phyloP scores from a whole-genome alignment of 805 yeast species.

The Schizosaccharomyces osmophilus region DNA sequence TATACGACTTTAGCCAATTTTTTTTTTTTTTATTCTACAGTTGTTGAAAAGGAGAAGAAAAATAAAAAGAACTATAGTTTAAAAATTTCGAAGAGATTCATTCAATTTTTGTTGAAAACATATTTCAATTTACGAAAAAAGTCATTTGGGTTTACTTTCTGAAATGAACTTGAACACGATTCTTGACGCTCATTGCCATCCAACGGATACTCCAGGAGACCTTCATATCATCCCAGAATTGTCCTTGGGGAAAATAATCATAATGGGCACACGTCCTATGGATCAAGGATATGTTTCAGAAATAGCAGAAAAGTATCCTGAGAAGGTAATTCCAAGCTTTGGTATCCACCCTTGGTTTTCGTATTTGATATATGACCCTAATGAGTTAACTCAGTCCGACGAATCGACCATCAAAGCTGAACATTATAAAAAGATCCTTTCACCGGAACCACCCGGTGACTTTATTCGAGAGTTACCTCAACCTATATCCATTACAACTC shows the following conservation, averaged over 20 bases:
- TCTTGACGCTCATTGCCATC: constrained; percentile 19
- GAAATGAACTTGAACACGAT: neutral
- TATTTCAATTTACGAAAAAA: too few species aligned
- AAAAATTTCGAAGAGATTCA: too few species aligned
- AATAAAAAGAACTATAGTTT: too few species aligned
- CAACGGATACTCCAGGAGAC: constrained; percentile 12
- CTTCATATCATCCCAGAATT: neutral
- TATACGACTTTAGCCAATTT: too few species aligned
- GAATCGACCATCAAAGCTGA: neutral
- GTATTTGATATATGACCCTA: neutral
- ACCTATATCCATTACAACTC: constrained; percentile 25
- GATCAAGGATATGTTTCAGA: constrained; percentile 15
- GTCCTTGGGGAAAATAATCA: neutral
- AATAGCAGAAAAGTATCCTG: constrained; percentile 10
- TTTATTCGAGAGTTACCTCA: constrained; percentile 30
- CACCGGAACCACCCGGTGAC: constrained; percentile 15
- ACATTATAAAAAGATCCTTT: constrained; percentile 36
- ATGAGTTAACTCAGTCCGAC: neutral
- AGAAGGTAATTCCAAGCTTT: constrained; percentile 15
- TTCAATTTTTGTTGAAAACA: too few species aligned
- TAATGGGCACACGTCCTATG: constrained; percentile 17
- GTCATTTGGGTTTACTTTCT: too few species aligned
- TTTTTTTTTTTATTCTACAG: too few species aligned
- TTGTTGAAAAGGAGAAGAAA: too few species aligned
- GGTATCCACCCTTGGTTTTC: constrained; percentile 8